These are phyloP conservation scores for Aspergillus transmontanensis DNA, from an alignment of 2,329 filamentous ascomycete genomes.

Conservation along the genomic window DNA sequence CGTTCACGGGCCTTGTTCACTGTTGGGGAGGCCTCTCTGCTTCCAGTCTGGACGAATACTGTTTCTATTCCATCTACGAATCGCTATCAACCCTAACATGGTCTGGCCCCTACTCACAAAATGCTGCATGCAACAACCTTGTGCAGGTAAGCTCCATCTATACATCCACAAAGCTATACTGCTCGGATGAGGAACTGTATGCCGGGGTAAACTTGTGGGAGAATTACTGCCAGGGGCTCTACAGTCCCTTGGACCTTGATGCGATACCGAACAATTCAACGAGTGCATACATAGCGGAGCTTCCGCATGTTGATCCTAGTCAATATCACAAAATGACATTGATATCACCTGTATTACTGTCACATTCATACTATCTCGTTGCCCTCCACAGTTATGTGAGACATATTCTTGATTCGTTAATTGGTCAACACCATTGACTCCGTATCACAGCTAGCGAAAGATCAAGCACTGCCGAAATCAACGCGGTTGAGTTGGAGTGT, in stretches of 20 bases:
- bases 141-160: background rate
- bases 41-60: slow-evolving; percentile 12
- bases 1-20: background rate
- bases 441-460: slow-evolving; percentile 15
- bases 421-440: background rate
- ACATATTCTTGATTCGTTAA: background rate
- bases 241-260: background rate
- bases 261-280: background rate
- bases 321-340: background rate
- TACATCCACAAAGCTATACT: background rate
- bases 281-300: background rate
- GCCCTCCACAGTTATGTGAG: background rate
- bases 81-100: background rate
- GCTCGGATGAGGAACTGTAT: background rate
- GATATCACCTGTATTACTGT: background rate
- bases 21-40: background rate
- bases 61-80: slow-evolving; percentile 19
- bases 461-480: slow-evolving; percentile 12
- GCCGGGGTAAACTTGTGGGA: background rate
- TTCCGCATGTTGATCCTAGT: background rate
- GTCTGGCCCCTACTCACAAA: background rate
- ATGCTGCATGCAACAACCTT: background rate
- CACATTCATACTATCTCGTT: slow-evolving; percentile 9
- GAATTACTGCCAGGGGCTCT: background rate
- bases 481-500: slow-evolving; percentile 17